These are phyloP conservation scores for Alternaria metachromatica DNA, from an alignment of 2,329 filamentous ascomycete genomes.

Conservation along the genomic window DNA sequence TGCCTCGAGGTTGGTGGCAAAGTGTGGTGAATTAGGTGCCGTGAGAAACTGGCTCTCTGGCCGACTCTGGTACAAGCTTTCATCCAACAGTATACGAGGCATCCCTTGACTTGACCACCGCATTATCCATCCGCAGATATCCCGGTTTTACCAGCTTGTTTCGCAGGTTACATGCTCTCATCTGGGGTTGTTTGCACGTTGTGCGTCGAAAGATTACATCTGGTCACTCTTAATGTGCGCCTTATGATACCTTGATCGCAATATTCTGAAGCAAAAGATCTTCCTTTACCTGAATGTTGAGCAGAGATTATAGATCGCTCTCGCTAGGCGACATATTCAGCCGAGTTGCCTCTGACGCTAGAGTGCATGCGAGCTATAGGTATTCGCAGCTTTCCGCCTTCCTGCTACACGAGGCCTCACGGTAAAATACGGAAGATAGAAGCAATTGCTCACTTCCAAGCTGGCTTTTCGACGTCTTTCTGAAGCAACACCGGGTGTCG, in stretches of 20 bases:
- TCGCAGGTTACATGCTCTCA: background rate
- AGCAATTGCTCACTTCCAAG: background rate
- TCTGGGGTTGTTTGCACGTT: background rate
- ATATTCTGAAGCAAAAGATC: background rate
- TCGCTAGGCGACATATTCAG: background rate
- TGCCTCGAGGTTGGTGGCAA: background rate
- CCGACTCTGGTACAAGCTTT: background rate
- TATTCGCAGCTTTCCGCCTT: background rate
- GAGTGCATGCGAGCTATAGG: background rate
- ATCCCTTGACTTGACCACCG: background rate
- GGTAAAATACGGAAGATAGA: background rate
- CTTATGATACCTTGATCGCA: background rate
- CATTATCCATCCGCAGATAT: background rate
- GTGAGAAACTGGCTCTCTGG: background rate
- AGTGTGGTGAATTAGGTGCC: background rate
- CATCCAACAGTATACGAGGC: background rate
- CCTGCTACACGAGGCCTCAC: background rate
- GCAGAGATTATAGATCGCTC: background rate
- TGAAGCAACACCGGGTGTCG: background rate
- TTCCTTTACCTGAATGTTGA: background rate
- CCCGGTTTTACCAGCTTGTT: background rate
- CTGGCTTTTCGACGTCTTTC: background rate
- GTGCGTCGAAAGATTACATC: background rate
- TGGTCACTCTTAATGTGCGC: background rate
- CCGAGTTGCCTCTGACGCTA: background rate